Evolutionary conservation across 352 stramenopile species (phyloP).

Genomic region (Globisporangium perplexum): DNA sequence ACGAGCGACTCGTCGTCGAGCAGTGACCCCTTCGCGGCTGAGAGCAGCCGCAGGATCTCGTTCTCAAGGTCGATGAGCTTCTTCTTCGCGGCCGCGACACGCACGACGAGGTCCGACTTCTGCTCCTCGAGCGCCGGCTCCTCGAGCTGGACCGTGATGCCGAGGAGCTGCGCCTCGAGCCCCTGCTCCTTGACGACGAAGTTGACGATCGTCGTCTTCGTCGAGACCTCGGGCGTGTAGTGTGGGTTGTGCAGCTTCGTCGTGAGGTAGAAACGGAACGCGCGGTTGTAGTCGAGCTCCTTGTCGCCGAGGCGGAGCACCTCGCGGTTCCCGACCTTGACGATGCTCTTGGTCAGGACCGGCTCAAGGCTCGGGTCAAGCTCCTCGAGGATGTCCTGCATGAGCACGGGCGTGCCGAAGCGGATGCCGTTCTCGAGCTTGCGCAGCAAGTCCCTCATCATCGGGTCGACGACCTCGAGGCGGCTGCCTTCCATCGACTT

Average conservation of each 20-base stretch:
- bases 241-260: conserved; percentile 96
- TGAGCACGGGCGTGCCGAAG: conserved; percentile 91
- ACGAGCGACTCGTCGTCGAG: conserved; percentile 94
- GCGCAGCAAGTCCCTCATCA: conserved; percentile 93
- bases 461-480: conserved; percentile 92
- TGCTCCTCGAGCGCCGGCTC: conserved; percentile 93
- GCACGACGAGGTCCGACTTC: conserved; percentile 89
- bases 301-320: conserved; percentile 93
- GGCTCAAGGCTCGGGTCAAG: conserved; percentile 93
- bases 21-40: conserved; percentile 88
- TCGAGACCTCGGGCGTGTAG: conserved; percentile 94
- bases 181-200: conserved; percentile 95
- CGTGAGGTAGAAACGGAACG: conserved; percentile 95
- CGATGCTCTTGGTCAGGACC: conserved; percentile 92
- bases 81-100: conserved; percentile 91
- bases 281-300: conserved; percentile 92
- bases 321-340: conserved; percentile 92
- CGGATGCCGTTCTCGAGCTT: conserved; percentile 93
- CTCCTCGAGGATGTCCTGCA: conserved; percentile 96
- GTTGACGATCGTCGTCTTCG: conserved; percentile 96
- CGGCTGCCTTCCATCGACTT: conserved; percentile 89
- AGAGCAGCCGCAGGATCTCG: conserved; percentile 91
- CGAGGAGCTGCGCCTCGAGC: conserved; percentile 92
- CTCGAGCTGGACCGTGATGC: conserved; percentile 93
- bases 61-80: conserved; percentile 96